phyloP scores from a whole-genome alignment of 305 asterid genomes.

The Caryopteris hybrid region DNA sequence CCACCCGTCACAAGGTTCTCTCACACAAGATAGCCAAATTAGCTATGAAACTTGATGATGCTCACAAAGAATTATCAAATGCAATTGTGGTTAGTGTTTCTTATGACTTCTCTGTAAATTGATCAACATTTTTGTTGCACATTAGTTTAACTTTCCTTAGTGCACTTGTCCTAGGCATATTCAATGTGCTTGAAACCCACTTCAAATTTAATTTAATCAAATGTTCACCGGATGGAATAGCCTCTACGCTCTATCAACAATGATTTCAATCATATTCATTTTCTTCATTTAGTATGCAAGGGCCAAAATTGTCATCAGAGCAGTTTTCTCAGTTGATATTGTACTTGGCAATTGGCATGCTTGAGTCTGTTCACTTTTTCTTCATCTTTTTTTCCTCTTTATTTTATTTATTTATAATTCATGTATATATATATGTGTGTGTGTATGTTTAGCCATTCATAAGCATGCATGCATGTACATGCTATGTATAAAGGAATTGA shows the following conservation, averaged over 20 bases:
- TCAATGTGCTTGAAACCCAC: constrained; percentile 12
- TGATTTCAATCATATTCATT: background rate
- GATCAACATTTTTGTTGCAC: background rate
- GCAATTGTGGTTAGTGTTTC: constrained; percentile 83
- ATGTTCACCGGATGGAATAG: background rate
- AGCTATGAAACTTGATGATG: constrained; percentile 98
- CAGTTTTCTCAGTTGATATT: background rate
- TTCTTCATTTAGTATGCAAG: background rate
- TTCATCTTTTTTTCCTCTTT: too few relatives aligned
- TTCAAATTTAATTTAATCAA: background rate
- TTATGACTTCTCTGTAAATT: constrained; percentile 1
- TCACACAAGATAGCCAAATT: constrained; percentile 92
- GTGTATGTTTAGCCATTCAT: background rate
- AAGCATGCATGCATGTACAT: background rate
- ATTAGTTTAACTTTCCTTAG: background rate
- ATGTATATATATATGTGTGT: background rate
- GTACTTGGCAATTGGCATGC: background rate
- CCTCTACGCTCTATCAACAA: constrained; percentile 1
- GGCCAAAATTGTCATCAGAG: background rate
- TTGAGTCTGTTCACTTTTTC: background rate
- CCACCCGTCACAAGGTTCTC: constrained; percentile 88
- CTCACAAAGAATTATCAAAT: constrained; percentile 90
- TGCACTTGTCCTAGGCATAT: background rate
- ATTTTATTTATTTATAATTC: background rate
- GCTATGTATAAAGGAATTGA: background rate